phyloP scores from a whole-genome alignment of 2,329 filamentous ascomycete genomes.

The Monascus ruber region DNA sequence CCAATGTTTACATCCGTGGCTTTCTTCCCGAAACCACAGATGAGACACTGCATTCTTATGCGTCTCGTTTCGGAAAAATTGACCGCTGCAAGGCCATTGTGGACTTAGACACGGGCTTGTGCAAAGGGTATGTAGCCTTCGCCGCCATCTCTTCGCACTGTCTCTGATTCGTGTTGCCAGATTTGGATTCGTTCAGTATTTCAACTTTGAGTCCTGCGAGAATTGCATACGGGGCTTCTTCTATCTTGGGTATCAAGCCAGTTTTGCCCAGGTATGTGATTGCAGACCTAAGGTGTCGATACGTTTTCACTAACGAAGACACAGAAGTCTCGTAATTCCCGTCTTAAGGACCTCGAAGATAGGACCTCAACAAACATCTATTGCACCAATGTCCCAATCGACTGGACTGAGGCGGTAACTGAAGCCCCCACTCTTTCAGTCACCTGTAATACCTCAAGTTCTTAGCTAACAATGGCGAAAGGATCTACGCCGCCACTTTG shows the following conservation, averaged over 20 bases:
- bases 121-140: constrained; percentile 66
- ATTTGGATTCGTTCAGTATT: constrained; percentile 96
- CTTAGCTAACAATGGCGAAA: constrained; percentile 44
- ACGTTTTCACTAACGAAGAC: constrained; percentile 13
- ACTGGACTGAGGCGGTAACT: constrained; percentile 78
- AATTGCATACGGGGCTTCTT: constrained; percentile 94
- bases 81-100: constrained; percentile 98
- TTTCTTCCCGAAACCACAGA: constrained; percentile 93
- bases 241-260: constrained; percentile 89
- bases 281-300: constrained; percentile 7
- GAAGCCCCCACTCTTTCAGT: constrained; percentile 4
- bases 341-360: constrained; percentile 91
- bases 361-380: constrained; percentile 88
- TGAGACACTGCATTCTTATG: constrained; percentile 71
- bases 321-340: constrained; percentile 94
- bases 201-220: constrained; percentile 75
- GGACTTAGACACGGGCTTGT: constrained; percentile 80
- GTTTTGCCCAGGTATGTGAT: constrained; percentile 72
- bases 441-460: constrained; percentile 24
- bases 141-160: constrained; percentile 2
- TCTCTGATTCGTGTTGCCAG: constrained; percentile 38
- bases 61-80: constrained; percentile 79
- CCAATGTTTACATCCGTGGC: constrained; percentile 96
- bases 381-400: constrained; percentile 90
- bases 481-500: constrained; percentile 57